Percentiles rank a stretch among this genome's conserved stretches.
Conservation (phyloP, 352 stramenopile genomes). For the Phytophthora hybrid region DNA sequence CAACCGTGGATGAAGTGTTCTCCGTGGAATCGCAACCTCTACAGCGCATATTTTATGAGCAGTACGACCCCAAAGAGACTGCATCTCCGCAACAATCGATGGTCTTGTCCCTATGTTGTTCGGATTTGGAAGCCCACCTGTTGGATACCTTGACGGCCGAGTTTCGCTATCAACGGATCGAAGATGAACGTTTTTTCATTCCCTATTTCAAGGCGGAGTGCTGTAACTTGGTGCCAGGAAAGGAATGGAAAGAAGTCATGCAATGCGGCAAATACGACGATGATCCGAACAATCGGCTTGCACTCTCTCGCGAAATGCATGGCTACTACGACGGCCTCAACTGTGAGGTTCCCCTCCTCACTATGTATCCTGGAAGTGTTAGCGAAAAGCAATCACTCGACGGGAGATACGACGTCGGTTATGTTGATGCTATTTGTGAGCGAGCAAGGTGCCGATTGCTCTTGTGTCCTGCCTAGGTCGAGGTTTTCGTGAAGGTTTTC, state of each 20-base stretch:
- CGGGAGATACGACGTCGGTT: conserved; percentile 2
- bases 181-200: background rate
- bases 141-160: background rate
- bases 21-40: background rate
- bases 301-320: conserved; percentile 1
- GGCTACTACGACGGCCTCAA: background rate
- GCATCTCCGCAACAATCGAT: background rate
- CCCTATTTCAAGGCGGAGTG: background rate
- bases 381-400: conserved; percentile 7
- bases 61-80: background rate
- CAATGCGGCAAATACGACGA: background rate
- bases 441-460: background rate
- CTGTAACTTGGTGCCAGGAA: background rate
- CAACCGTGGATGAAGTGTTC: background rate
- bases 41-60: background rate
- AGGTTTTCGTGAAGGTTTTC: background rate
- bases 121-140: background rate
- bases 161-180: background rate
- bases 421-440: background rate
- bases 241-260: background rate
- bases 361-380: background rate
- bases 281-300: conserved; percentile 1
- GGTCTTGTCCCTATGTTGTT: background rate
- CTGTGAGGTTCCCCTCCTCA: conserved; percentile 10
- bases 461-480: conserved; percentile 2